A percentile compares a stretch with the other conserved stretches of the same genome.
Evolutionary conservation across 768 basidiomycete species (phyloP).

Genomic region (Phylloporus rhodoxanthus): DNA sequence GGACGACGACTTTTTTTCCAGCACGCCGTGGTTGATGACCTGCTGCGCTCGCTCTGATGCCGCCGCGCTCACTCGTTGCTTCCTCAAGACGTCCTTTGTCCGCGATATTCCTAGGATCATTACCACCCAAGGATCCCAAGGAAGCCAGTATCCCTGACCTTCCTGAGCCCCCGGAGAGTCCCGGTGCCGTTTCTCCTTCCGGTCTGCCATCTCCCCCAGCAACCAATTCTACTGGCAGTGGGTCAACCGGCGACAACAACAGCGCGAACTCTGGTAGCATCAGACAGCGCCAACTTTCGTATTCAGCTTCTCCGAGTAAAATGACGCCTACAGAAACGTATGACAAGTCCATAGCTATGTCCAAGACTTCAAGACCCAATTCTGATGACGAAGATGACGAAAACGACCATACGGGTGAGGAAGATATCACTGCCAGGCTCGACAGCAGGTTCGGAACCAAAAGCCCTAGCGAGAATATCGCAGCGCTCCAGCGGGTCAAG

Average conservation of each 20-base stretch:
- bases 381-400: constrained; percentile 45
- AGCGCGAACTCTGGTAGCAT: constrained; percentile 38
- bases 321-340: constrained; percentile 39
- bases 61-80: constrained; percentile 41
- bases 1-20: constrained; percentile 8
- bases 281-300: constrained; percentile 31
- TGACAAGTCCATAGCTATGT: constrained; percentile 29
- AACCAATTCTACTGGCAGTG: constrained; percentile 80
- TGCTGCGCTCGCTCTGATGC: constrained; percentile 36
- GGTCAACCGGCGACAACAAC: constrained; percentile 60
- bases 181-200: constrained; percentile 48
- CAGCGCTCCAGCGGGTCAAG: constrained; percentile 62
- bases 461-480: constrained; percentile 46
- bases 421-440: constrained; percentile 59
- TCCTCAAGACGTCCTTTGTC: constrained; percentile 51
- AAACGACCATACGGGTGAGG: constrained; percentile 47
- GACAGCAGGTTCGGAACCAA: constrained; percentile 33
- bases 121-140: constrained; percentile 37
- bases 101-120: constrained; percentile 51
- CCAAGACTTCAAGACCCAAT: constrained; percentile 26
- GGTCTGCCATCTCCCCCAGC: constrained; percentile 81
- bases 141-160: constrained; percentile 51
- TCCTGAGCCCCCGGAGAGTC: constrained; percentile 62
- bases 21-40: constrained; percentile 26
- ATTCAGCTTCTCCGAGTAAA: constrained; percentile 20